phyloP scores from a whole-genome alignment of 2,329 filamentous ascomycete species.

The Clarireedia sp. region DNA sequence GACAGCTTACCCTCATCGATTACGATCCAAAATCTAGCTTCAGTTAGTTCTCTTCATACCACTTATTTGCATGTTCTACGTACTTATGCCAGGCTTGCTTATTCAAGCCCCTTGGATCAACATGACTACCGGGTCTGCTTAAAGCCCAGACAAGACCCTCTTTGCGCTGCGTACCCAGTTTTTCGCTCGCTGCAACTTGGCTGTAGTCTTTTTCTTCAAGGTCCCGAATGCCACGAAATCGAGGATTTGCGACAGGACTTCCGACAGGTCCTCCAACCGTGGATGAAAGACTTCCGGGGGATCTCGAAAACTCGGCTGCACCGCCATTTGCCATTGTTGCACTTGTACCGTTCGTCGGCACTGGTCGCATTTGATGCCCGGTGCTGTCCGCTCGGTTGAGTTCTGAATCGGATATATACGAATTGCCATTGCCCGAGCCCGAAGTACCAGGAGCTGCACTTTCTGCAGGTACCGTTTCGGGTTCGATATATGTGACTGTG shows the following conservation, averaged over 20 bases:
- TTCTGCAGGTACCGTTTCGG: constrained; percentile 47
- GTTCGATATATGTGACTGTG: constrained; percentile 64
- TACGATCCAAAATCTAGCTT: constrained; percentile 86
- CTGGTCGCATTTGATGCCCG: constrained; percentile 42
- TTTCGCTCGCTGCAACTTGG: constrained; percentile 44
- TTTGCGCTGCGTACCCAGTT: constrained; percentile 65
- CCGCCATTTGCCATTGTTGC: constrained; percentile 27
- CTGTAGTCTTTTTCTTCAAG: constrained; percentile 73
- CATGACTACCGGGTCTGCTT: constrained; percentile 86
- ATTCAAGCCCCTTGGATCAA: constrained; percentile 89
- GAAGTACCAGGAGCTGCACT: constrained; percentile 28
- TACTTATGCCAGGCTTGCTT: constrained; percentile 99
- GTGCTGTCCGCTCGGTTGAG: constrained; percentile 68
- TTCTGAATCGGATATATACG: constrained; percentile 56
- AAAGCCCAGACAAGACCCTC: constrained; percentile 93
- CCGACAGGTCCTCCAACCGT: constrained; percentile 30
- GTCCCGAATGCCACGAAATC: constrained; percentile 89
- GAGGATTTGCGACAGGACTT: constrained; percentile 46
- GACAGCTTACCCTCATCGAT: constrained; percentile 93
- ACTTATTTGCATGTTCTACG: constrained; percentile 31
- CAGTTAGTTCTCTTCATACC: constrained; percentile 24
- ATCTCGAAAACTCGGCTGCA: constrained; percentile 37
- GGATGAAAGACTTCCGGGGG: constrained; percentile 46
- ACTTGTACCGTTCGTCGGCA: constrained; percentile 37
- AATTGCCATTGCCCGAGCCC: constrained; percentile 20